Evolutionary conservation across 208 protist genomes (phyloP), one percentile per base, ranked within the genome.

Genomic region (Leishmania aethiopica): DNA sequence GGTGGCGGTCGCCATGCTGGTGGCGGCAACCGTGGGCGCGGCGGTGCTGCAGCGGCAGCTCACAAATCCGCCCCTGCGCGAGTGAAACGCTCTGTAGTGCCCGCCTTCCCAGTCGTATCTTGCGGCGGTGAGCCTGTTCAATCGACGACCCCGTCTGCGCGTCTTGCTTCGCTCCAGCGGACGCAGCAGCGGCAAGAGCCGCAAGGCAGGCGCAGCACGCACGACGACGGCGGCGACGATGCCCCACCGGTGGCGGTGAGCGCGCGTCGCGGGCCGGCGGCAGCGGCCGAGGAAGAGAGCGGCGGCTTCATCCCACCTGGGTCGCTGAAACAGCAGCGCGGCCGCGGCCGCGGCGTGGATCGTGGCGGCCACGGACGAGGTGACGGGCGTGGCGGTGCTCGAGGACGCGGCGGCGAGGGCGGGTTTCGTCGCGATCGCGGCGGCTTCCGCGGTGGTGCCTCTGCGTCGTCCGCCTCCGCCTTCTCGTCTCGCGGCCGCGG

Each of bases 201-300:
- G 45, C 77, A 57, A 45, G 37, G 75, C 75, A 69, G 53, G 11
- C 75, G 35, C n/a, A 78, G 57, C 75, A 19, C n/a, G 47, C 73
- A 45, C 51, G 55, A 79, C 75, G 37, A 83, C 53, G 53, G 49
- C 53, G 80, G 57, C 64, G 88, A 91, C 55, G 88, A 91, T n/a
- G 81, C 88, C 15, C 83, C 88, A 47, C 88, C 88, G 25, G 79
- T 79, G 19, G 84, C 82, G 5, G 84, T 89, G 47, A 86, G 82
- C 25, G 88, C 88, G 22, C 85, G 88, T 15, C 88, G 86, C 35
- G 70, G 15, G 28, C 32, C 40, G 13, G 69, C 35, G 13, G 74
- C 37, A 17, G 78, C 78, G 15, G 67, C 53, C 15, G 67, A 84
- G 19, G 81, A 78, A 37, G 78, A 75, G n/a, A 53, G 80, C 75